Conservation (phyloP, 192 early-diverging fungal genomes). For the Mortierella antarctica region DNA sequence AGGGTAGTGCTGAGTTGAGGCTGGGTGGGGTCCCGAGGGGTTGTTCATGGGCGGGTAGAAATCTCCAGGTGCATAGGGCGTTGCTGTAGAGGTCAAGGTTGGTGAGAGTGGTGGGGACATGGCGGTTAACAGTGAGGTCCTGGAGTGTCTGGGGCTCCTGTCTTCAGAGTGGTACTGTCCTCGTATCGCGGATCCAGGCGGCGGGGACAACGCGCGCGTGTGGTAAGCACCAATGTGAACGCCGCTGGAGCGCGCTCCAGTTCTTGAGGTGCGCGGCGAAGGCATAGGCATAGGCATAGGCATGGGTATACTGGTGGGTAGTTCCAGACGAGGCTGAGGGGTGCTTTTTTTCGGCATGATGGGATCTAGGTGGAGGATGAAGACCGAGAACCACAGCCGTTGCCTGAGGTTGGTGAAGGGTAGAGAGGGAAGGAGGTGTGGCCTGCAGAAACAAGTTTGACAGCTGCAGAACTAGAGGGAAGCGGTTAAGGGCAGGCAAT, state of each 20-base stretch:
- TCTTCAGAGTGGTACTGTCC: slow-evolving; percentile 21
- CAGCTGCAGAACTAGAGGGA: too few species aligned
- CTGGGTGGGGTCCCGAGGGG: slow-evolving; percentile 8
- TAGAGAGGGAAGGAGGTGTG: too few species aligned
- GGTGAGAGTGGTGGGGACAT: slow-evolving; percentile 34
- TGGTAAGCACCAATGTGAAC: background rate
- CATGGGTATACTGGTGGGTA: slow-evolving; percentile 4
- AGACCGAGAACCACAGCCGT: too few species aligned
- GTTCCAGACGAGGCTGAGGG: background rate
- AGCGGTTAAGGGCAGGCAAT: too few species aligned
- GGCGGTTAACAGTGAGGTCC: background rate
- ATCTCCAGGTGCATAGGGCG: slow-evolving; percentile 34
- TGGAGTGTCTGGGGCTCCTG: slow-evolving; percentile 10
- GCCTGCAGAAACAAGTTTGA: too few species aligned
- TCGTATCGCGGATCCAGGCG: slow-evolving; percentile 2
- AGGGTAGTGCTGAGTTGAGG: slow-evolving; percentile 29
- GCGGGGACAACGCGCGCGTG: slow-evolving; percentile 5
- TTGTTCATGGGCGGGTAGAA: slow-evolving; percentile 35
- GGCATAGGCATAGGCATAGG: slow-evolving; percentile 22
- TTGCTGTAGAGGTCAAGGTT: slow-evolving; percentile 32
- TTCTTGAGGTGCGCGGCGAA: background rate
- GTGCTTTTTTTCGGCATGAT: slow-evolving; percentile 20
- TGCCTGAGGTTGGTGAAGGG: too few species aligned
- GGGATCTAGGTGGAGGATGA: too few species aligned
- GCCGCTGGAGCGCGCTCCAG: background rate